Evolutionary conservation across 805 yeast genomes (phyloP).

Genomic region (Ogataea methanolica): DNA sequence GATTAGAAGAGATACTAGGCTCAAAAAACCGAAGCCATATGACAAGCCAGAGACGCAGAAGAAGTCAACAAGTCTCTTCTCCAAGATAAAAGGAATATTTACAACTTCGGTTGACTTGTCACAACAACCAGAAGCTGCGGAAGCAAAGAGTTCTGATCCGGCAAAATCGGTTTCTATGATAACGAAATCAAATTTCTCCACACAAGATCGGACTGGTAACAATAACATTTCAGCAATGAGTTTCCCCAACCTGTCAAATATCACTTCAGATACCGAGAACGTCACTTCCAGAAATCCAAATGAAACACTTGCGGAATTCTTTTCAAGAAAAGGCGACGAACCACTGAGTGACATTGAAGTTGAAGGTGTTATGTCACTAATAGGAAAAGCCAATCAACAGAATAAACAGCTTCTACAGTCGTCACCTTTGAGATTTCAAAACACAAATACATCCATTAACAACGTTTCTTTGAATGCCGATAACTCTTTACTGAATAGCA

Average conservation of each 20-base stretch:
- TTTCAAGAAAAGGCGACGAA: slow-evolving; percentile 66
- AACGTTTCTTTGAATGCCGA: slow-evolving; percentile 1
- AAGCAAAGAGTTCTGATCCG: neutral
- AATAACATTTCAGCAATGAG: slow-evolving; percentile 13
- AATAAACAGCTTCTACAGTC: slow-evolving; percentile 9
- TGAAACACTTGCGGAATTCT: slow-evolving; percentile 62
- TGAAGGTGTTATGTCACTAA: slow-evolving; percentile 72
- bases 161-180: neutral
- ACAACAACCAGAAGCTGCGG: neutral
- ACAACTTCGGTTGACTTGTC: slow-evolving; percentile 2
- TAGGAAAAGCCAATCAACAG: slow-evolving; percentile 35
- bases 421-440: slow-evolving; percentile 1
- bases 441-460: slow-evolving; percentile 1
- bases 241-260: slow-evolving; percentile 19
- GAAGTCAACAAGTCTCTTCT: slow-evolving; percentile 9
- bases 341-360: slow-evolving; percentile 71
- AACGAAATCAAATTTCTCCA: too few relatives aligned
- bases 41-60: slow-evolving; percentile 8
- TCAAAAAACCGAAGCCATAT: slow-evolving; percentile 12
- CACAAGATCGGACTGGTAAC: neutral
- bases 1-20: slow-evolving; percentile 18
- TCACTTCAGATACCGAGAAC: slow-evolving; percentile 9
- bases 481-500: slow-evolving; percentile 13
- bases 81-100: slow-evolving; percentile 13
- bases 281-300: slow-evolving; percentile 39